Percentiles rank a stretch among this genome's conserved stretches.
Evolutionary conservation across 2,329 filamentous ascomycete genomes (phyloP).

Genomic region (Hymenoscyphus linearis): DNA sequence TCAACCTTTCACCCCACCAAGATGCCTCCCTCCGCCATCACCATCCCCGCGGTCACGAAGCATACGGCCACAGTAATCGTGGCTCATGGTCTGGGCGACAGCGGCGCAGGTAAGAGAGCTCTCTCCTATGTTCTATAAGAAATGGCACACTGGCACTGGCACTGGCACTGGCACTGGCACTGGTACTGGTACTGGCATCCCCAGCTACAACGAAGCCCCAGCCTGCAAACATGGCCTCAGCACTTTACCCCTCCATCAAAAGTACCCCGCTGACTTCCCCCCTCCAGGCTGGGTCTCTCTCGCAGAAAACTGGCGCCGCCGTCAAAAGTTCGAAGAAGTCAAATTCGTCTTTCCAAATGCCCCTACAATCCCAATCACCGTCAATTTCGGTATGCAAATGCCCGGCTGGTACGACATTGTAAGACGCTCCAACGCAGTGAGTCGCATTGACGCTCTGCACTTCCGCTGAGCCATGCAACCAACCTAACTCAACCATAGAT

Average conservation of each 20-base stretch:
- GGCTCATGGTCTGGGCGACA: conserved; percentile 86
- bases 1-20: conserved; percentile 10
- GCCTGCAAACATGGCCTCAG: neutral
- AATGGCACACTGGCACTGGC: neutral
- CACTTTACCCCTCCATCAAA: neutral
- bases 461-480: neutral
- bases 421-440: conserved; percentile 32
- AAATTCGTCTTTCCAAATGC: conserved; percentile 94
- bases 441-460: conserved; percentile 4
- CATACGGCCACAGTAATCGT: conserved; percentile 96
- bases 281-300: conserved; percentile 67
- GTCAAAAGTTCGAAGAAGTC: conserved; percentile 78
- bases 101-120: conserved; percentile 42
- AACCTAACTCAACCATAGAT: conserved; percentile 28
- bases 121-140: no score
- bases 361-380: conserved; percentile 78
- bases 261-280: neutral
- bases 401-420: conserved; percentile 85
- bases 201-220: neutral
- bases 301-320: conserved; percentile 80
- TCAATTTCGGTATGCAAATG: conserved; percentile 73
- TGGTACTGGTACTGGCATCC: neutral
- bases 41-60: conserved; percentile 72
- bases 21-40: conserved; percentile 42
- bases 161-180: no score